Conservation (phyloP, 108 stramenopile species). For the Skeletonema costatum region DNA sequence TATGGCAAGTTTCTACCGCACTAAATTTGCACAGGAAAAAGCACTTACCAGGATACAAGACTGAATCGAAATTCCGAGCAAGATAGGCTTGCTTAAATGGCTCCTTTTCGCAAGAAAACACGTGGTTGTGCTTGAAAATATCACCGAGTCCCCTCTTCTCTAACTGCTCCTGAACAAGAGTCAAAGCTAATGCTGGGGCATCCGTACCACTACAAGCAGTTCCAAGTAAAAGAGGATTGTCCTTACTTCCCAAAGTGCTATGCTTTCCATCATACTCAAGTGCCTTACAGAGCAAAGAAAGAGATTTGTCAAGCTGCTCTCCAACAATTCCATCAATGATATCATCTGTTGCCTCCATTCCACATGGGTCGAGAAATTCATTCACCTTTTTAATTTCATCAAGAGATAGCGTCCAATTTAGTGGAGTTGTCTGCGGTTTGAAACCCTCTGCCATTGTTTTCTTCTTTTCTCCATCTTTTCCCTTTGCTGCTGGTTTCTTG, state of each 20-base stretch:
- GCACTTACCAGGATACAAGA: conserved; percentile 56
- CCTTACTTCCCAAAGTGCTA: conserved; percentile 27
- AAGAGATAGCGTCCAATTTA: conserved; percentile 32
- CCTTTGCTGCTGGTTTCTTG: background rate
- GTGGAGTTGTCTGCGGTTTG: conserved; percentile 46
- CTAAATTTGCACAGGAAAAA: no score
- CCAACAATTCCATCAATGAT: conserved; percentile 67
- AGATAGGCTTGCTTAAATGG: conserved; percentile 83
- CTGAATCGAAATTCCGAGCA: conserved; percentile 66
- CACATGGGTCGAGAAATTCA: conserved; percentile 69
- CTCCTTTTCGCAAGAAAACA: conserved; percentile 77
- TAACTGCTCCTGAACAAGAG: conserved; percentile 63
- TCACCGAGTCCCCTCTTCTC: conserved; percentile 37
- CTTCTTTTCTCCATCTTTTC: conserved; percentile 3
- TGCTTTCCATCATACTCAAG: background rate
- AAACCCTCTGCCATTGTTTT: conserved; percentile 46
- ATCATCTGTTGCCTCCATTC: conserved; percentile 79
- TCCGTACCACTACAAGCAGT: conserved; percentile 84
- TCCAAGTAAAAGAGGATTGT: conserved; percentile 47
- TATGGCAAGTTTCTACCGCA: background rate
- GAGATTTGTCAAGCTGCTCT: conserved; percentile 62
- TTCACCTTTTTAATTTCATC: conserved; percentile 40
- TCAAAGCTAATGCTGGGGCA: conserved; percentile 77
- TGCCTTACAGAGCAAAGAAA: conserved; percentile 40
- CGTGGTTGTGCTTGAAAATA: conserved; percentile 53